Evolutionary conservation across 2,329 filamentous ascomycete species (phyloP), one percentile per base, ranked within the genome.

Genomic region (Arthrobotrys pseudoclavata): DNA sequence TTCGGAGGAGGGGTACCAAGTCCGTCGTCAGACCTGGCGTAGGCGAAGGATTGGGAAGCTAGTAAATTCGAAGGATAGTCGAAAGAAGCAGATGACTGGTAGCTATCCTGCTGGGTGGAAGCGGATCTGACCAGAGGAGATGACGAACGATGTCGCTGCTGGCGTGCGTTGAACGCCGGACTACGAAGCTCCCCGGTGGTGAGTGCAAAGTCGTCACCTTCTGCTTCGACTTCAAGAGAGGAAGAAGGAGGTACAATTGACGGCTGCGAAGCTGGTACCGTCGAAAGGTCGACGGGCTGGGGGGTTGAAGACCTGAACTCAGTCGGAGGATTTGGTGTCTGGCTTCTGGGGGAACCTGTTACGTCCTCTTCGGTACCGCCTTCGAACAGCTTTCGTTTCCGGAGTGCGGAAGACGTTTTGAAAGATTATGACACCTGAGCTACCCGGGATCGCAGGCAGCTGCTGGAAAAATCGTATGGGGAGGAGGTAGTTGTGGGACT

Each of bases 361-460:
- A 45, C 69, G 48, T 76, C 72, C 37, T 76, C 72, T 42, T 76
- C 72, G 66, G 64, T 64, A 60, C 69, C 69, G 66, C 72, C 72
- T 52, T 76, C 72, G 72, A 76, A 70, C 72, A 76, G 52, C 61
- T 76, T 76, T 68, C 72, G 72, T 76, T 76, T 76, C 72, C 72
- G 69, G 53, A 76, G 66, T 76, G 72, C 72, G 72, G 72, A 76
- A 76, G 72, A 76, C 72, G 72, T 76, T 70, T 76, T 76, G 72
- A 76, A 76, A 13, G 66, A 37, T 70, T 52, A 52, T 52, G 24
- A 18, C 12, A 20, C 29, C 34, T 50, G 66, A 76, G 72, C 72
- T 76, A 76, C 72, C 72, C 47, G 57, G 72, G 60, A 66, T 52
- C n/a, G 66, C 72, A 76, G 72, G 72, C 66, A 76, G 72, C 72